These are phyloP conservation scores for Tagetes erecta DNA, from an alignment of 129 eudicot species.

Conservation along the genomic window DNA sequence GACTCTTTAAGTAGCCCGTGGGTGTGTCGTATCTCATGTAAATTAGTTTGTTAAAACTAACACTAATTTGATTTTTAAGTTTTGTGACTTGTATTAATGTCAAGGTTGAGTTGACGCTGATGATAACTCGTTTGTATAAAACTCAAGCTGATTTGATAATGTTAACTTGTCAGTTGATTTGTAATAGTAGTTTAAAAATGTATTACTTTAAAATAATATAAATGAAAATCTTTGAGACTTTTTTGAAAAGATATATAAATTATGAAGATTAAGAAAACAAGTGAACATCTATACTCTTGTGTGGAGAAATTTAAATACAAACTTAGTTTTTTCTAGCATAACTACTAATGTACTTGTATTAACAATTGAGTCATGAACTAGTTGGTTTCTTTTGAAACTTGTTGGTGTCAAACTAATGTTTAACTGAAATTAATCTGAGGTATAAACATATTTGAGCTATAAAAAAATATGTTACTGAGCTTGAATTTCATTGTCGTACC, in stretches of 20 bases:
- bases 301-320: no score
- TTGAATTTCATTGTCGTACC: no score
- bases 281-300: not conserved
- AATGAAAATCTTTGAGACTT: not conserved
- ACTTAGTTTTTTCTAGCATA: no score
- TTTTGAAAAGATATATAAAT: not conserved
- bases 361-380: no score
- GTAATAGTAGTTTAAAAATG: not conserved
- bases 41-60: not conserved
- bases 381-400: no score
- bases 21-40: not conserved
- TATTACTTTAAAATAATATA: not conserved
- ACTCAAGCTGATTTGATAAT: not conserved
- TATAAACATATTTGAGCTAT: no score
- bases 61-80: not conserved
- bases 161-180: not conserved
- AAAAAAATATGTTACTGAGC: no score
- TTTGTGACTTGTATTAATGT: not conserved
- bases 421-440: no score
- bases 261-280: not conserved
- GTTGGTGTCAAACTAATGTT: no score
- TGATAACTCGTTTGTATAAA: not conserved
- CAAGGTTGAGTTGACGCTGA: not conserved
- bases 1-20: not conserved
- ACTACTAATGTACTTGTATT: no score